Evolutionary conservation across 345 rosid species (phyloP), one percentile per base, ranked within the genome.

Genomic region (Heritiera fomes): DNA sequence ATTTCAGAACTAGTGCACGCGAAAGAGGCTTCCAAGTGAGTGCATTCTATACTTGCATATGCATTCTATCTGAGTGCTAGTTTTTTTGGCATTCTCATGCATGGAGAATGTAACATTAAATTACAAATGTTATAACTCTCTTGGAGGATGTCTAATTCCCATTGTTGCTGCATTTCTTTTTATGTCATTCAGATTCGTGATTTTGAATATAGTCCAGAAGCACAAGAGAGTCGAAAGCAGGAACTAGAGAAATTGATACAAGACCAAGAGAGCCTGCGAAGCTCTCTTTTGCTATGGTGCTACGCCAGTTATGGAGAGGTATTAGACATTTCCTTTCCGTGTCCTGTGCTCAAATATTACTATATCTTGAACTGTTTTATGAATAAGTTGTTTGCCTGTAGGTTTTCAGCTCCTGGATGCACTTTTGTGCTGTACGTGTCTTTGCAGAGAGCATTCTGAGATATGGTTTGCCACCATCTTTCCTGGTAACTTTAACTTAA

Each of bases 401-500:
- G 98, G 98, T 94, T 85, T 97, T 97, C 82, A 93, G 93, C 86
- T 91, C 98, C 12, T 97, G 98, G 98, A 97, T 97, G 99, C 99
- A 97, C 85, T 97, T 97, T 78, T 97, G 98, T 89, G 98, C 98
- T 80, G 93, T 97, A n/a, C 97, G 98, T 65, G 38, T 90, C 75
- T 97, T 91, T 83, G 86, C 98, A 63, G 98, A 97, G 87, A 94
- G 99, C 87, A 97, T 97, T 60, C 86, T 97, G 87, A 91, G 99
- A 93, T 93, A 97, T 80, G 99, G 99, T 79, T 84, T 97, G 84
- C 99, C 98, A 9, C 98, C 99, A 6, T 84, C 93, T 40, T 97
- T 97, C 87, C 84, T 97, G 98, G 99, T 94, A 91, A 89, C 34
- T 38, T 77, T 20, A 41, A 77, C 56, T 75, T 41, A 66, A 66